Percentiles rank a stretch among this genome's conserved stretches.
Conservation (phyloP, 1,284 basidiomycete genomes). For the Ganoderma multipileum region DNA sequence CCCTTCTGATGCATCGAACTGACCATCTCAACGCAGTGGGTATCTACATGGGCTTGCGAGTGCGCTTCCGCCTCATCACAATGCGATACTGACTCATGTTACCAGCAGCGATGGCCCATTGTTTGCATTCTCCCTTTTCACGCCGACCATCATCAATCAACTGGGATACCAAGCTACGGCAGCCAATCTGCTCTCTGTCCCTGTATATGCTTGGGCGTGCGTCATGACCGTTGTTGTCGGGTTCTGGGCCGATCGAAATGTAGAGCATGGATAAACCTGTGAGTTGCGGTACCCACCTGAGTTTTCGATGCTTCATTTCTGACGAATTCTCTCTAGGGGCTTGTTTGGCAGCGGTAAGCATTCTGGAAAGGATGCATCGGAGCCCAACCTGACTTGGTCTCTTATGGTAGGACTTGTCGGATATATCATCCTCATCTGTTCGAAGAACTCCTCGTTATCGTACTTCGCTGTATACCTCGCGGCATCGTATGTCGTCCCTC, state of each 20-base stretch:
- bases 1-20: background rate
- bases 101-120: conserved; percentile 52
- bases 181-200: conserved; percentile 61
- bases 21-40: conserved; percentile 42
- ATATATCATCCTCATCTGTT: conserved; percentile 57
- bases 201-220: conserved; percentile 58
- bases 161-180: conserved; percentile 56
- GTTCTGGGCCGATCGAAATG: conserved; percentile 53
- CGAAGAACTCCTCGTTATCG: conserved; percentile 49
- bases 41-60: conserved; percentile 56
- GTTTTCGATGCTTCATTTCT: background rate
- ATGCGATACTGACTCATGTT: background rate
- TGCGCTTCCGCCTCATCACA: background rate
- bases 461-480: conserved; percentile 56
- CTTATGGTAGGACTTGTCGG: conserved; percentile 49
- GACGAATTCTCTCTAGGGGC: conserved; percentile 11
- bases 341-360: conserved; percentile 33
- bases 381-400: too few relatives aligned
- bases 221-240: conserved; percentile 56
- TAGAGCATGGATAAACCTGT: conserved; percentile 58
- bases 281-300: conserved; percentile 22
- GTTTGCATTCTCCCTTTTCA: conserved; percentile 62
- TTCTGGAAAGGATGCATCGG: background rate
- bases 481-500: conserved; percentile 48
- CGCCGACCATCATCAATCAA: conserved; percentile 59